These are phyloP conservation scores for Inonotus obliquus DNA, from an alignment of 1,284 basidiomycete genomes.

Conservation along the genomic window DNA sequence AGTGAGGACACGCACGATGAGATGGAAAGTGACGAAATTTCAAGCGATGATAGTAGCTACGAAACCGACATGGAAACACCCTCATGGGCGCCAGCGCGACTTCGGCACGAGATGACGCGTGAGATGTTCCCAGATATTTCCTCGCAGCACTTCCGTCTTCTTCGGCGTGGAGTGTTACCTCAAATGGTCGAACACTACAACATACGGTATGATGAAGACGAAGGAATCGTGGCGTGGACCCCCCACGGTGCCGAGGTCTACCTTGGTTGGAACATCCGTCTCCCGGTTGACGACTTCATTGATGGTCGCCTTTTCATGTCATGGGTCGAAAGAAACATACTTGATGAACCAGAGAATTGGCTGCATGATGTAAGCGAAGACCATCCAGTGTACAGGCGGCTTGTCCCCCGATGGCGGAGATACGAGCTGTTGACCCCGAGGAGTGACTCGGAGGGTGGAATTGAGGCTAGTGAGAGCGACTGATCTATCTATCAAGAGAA, in stretches of 20 bases:
- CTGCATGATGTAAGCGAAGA: neutral
- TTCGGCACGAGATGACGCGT: slow-evolving; percentile 28
- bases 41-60: neutral
- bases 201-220: slow-evolving; percentile 48
- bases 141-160: slow-evolving; percentile 39
- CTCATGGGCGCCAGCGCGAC: slow-evolving; percentile 9
- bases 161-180: slow-evolving; percentile 55
- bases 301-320: slow-evolving; percentile 50
- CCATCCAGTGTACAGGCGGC: slow-evolving; percentile 5
- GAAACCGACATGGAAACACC: neutral
- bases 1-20: slow-evolving; percentile 26
- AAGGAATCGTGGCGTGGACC: slow-evolving; percentile 41
- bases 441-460: neutral
- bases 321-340: slow-evolving; percentile 45
- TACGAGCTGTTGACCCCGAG: neutral
- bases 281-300: slow-evolving; percentile 40
- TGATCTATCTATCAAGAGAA: neutral
- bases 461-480: neutral
- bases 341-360: slow-evolving; percentile 48
- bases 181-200: slow-evolving; percentile 53
- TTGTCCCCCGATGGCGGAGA: neutral
- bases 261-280: slow-evolving; percentile 61
- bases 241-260: slow-evolving; percentile 42
- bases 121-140: slow-evolving; percentile 33
- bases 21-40: slow-evolving; percentile 22